phyloP scores from a whole-genome alignment of 2,329 filamentous ascomycete species.

The Chrysosphaeria jannelii region DNA sequence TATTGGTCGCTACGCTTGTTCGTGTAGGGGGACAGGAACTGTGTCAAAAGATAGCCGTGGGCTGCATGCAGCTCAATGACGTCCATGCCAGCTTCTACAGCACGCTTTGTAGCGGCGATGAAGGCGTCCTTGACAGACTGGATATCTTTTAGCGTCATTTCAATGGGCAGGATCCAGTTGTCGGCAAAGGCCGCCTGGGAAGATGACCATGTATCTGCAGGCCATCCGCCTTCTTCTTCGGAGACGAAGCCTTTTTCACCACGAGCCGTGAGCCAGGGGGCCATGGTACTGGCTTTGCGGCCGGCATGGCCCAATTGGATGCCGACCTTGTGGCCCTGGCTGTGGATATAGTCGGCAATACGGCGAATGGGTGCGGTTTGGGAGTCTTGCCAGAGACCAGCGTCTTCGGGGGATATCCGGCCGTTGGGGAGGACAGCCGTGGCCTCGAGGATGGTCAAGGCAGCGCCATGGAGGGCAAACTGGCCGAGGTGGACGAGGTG shows the following conservation, averaged over 20 bases:
- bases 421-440: conserved; percentile 47
- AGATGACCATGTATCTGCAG: conserved; percentile 15
- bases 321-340: conserved; percentile 43
- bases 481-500: conserved; percentile 61
- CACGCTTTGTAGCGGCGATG: conserved; percentile 23
- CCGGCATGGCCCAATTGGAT: conserved; percentile 67
- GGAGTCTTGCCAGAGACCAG: conserved; percentile 56
- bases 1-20: conserved; percentile 34
- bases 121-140: conserved; percentile 29
- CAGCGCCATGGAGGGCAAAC: conserved; percentile 46
- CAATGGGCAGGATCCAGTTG: conserved; percentile 28
- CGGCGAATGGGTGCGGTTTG: conserved; percentile 44
- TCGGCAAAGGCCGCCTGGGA: conserved; percentile 27
- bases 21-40: conserved; percentile 29
- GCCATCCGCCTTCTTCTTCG: conserved; percentile 23
- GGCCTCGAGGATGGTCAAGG: conserved; percentile 47
- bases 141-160: conserved; percentile 39
- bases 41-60: conserved; percentile 34
- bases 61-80: conserved; percentile 38
- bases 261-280: conserved; percentile 28
- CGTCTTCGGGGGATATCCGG: conserved; percentile 54
- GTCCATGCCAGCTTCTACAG: conserved; percentile 43
- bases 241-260: conserved; percentile 20
- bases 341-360: conserved; percentile 52
- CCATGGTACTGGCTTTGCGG: conserved; percentile 28